Conservation (phyloP, 352 stramenopile genomes). For the Phytophthora cryptogea region DNA sequence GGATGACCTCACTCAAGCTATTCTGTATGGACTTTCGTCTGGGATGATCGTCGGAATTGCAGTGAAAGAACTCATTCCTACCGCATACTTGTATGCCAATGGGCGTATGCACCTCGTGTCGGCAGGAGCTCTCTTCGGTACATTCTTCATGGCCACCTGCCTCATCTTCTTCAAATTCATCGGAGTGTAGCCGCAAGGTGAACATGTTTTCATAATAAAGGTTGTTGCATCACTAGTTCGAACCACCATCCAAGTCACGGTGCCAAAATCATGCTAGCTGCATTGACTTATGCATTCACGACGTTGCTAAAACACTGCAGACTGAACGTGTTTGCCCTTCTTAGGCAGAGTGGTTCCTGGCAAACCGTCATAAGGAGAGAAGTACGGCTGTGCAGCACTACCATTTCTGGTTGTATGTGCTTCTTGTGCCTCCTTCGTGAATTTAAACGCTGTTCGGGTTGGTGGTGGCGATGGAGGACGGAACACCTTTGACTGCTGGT, state of each 20-base stretch:
- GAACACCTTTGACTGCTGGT: slow-evolving; percentile 52
- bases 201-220: too few species aligned
- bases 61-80: slow-evolving; percentile 91
- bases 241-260: too few species aligned
- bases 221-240: too few species aligned
- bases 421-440: slow-evolving; percentile 66
- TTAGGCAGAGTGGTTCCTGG: slow-evolving; percentile 48
- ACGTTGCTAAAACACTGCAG: slow-evolving; percentile 33
- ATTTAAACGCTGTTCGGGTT: slow-evolving; percentile 75
- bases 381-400: slow-evolving; percentile 55
- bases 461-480: slow-evolving; percentile 64
- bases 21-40: slow-evolving; percentile 93
- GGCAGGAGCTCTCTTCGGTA: slow-evolving; percentile 76
- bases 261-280: neutral
- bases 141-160: slow-evolving; percentile 87
- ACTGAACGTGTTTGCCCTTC: slow-evolving; percentile 48
- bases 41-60: slow-evolving; percentile 95
- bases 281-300: neutral
- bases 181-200: slow-evolving; percentile 32
- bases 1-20: slow-evolving; percentile 63
- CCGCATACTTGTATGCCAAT: slow-evolving; percentile 87
- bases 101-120: slow-evolving; percentile 80
- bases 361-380: slow-evolving; percentile 71
- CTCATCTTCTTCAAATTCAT: slow-evolving; percentile 88
- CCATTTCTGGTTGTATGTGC: slow-evolving; percentile 20